Percentiles rank a stretch among this genome's conserved stretches.
Evolutionary conservation across 495 filamentous ascomycete genomes (phyloP).

Genomic region (Bombardia bombarda): DNA sequence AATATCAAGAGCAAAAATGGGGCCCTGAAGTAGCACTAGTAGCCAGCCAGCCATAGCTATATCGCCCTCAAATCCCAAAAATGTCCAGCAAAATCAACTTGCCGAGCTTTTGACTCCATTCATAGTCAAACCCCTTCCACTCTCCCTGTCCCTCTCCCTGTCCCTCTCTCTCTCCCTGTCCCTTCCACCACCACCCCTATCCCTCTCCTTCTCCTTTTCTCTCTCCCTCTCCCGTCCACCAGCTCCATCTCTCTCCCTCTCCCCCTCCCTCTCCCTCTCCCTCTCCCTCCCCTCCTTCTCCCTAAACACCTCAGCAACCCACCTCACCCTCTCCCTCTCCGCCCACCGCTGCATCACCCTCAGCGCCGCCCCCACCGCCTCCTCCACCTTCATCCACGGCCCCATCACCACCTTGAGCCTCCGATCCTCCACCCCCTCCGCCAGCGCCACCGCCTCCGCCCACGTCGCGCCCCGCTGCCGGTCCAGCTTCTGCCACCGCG

Average conservation of each 20-base stretch:
- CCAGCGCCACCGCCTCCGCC: conserved; percentile 11
- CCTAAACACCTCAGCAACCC: conserved; percentile 14
- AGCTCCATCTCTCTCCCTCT: no score
- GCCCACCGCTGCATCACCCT: conserved; percentile 22
- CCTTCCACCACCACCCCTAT: background rate
- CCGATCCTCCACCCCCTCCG: conserved; percentile 15
- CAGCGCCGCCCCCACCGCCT: conserved; percentile 17
- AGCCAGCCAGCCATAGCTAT: no score
- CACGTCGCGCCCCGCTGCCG: conserved; percentile 16
- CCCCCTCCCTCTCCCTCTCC: conserved; percentile 4
- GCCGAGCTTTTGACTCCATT: no score
- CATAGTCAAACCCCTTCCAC: no score
- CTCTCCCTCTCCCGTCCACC: no score
- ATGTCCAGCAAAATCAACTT: no score
- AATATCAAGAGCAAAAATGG: no score
- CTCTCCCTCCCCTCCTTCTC: conserved; percentile 5
- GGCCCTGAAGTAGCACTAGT: no score
- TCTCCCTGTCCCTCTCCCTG: conserved; percentile 9
- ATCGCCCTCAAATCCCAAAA: no score
- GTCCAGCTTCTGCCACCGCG: conserved; percentile 11
- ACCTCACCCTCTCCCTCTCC: conserved; percentile 23
- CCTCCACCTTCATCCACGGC: conserved; percentile 28
- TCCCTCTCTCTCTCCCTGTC: conserved; percentile 6
- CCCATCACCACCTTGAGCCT: conserved; percentile 20
- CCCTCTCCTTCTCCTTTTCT: conserved; percentile 1